Percentiles rank a stretch among this genome's conserved stretches.
These are phyloP conservation scores for Boeremia exigua DNA, from an alignment of 2,329 filamentous ascomycete species.

Conservation along the genomic window DNA sequence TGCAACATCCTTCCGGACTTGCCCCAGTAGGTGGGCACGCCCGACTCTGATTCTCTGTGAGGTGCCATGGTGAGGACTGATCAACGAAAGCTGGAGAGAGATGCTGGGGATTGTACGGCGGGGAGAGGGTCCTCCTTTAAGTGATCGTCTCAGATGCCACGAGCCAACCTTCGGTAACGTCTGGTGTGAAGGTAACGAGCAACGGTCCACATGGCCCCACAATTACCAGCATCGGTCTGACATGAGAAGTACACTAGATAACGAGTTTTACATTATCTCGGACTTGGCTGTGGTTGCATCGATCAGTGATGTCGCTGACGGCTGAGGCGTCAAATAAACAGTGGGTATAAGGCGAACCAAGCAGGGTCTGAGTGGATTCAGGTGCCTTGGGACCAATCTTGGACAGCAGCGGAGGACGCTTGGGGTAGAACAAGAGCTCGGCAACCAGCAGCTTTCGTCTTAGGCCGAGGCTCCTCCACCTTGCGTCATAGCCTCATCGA, in stretches of 20 bases:
- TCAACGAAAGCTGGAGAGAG: constrained; percentile 27
- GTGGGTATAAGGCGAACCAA: constrained; percentile 35
- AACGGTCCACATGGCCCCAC: constrained; percentile 30
- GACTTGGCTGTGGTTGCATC: constrained; percentile 38
- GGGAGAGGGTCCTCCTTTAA: constrained; percentile 35
- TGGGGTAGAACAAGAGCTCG: constrained; percentile 34
- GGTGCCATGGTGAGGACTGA: constrained; percentile 32
- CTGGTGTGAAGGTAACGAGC: constrained; percentile 18
- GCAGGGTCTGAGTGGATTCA: constrained; percentile 33
- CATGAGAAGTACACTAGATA: constrained; percentile 38
- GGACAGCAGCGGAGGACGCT: constrained; percentile 30
- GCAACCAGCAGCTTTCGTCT: constrained; percentile 26
- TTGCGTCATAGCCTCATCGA: constrained; percentile 27
- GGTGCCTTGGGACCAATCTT: constrained; percentile 31
- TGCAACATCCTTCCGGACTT: constrained; percentile 38
- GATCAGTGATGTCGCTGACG: constrained; percentile 28
- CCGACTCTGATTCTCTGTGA: constrained; percentile 30
- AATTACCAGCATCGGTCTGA: constrained; percentile 28
- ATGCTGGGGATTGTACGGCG: constrained; percentile 27
- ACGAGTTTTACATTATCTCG: constrained; percentile 36
- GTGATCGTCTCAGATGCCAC: constrained; percentile 25
- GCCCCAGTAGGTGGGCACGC: constrained; percentile 40
- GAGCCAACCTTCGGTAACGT: constrained; percentile 24
- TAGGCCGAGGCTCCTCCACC: constrained; percentile 26
- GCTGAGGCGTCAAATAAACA: constrained; percentile 35